Evolutionary conservation across 1,139 yeast genomes (phyloP).

Genomic region (Diutina sp.): DNA sequence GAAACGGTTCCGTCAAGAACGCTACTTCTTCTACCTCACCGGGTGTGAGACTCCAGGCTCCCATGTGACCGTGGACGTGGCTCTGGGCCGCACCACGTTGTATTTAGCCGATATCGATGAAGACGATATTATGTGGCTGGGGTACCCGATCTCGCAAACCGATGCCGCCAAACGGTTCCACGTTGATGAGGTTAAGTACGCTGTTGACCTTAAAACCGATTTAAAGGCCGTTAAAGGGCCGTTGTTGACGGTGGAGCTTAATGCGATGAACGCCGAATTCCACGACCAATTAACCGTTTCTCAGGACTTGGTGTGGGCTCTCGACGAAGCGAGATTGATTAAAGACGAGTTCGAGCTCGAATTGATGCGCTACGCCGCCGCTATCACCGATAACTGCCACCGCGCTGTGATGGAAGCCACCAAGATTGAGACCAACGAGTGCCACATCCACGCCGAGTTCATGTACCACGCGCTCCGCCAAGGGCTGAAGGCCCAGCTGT

Average conservation of each 20-base stretch:
- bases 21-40: conserved; percentile 77
- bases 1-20: conserved; percentile 72
- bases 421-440: conserved; percentile 78
- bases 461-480: conserved; percentile 88
- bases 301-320: conserved; percentile 47
- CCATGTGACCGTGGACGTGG: conserved; percentile 47
- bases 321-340: conserved; percentile 76
- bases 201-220: conserved; percentile 27
- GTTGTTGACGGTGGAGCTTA: conserved; percentile 29
- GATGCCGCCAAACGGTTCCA: conserved; percentile 58
- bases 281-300: background rate
- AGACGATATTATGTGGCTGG: conserved; percentile 96
- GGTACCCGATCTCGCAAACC: conserved; percentile 60
- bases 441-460: conserved; percentile 92
- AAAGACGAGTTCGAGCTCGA: conserved; percentile 76
- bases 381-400: conserved; percentile 80
- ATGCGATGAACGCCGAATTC: conserved; percentile 25
- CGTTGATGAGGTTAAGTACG: conserved; percentile 69
- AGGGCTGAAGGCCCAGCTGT: conserved; percentile 79
- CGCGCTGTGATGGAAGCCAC: conserved; percentile 85
- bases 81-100: conserved; percentile 44
- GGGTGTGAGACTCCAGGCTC: conserved; percentile 82
- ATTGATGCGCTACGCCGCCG: conserved; percentile 67
- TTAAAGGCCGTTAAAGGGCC: conserved; percentile 7
- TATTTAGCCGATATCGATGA: conserved; percentile 74